Conservation (phyloP, 768 basidiomycete species). For the Lentinula guzmanii region DNA sequence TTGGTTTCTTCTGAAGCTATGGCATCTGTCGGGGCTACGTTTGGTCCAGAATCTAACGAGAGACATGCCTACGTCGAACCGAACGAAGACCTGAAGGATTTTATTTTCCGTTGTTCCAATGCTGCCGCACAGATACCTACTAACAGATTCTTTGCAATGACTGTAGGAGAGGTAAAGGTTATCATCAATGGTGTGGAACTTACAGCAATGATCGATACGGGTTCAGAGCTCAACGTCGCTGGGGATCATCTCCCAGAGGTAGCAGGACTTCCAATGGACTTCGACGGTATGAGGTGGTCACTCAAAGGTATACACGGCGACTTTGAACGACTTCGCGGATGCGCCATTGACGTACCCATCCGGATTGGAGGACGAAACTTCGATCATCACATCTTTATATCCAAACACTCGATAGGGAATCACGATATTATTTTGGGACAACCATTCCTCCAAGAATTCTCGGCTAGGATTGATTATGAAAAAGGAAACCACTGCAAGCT, state of each 20-base stretch:
- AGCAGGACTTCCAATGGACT: slow-evolving; percentile 47
- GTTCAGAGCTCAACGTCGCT: slow-evolving; percentile 4
- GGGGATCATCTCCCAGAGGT: not conserved
- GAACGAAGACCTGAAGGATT: too few species aligned
- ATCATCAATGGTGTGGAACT: not conserved
- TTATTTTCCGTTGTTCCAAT: not conserved
- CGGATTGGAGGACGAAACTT: slow-evolving; percentile 14
- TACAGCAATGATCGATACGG: slow-evolving; percentile 4
- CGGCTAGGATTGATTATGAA: slow-evolving; percentile 6
- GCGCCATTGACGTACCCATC: slow-evolving; percentile 11
- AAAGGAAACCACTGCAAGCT: not conserved
- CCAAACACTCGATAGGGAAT: not conserved
- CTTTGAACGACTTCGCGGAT: slow-evolving; percentile 11
- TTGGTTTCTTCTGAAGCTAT: too few species aligned
- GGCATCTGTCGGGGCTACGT: too few species aligned
- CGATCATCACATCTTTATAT: slow-evolving; percentile 22
- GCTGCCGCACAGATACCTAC: not conserved
- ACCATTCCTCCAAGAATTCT: slow-evolving; percentile 11
- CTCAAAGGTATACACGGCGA: slow-evolving; percentile 18
- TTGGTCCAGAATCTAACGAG: too few species aligned
- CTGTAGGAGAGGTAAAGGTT: not conserved
- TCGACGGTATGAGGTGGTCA: slow-evolving; percentile 18
- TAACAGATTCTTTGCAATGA: slow-evolving; percentile 2
- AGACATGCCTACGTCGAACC: too few species aligned
- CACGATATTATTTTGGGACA: slow-evolving; percentile 15